A percentile compares a stretch with the other conserved stretches of the same genome.
Evolutionary conservation across 495 filamentous ascomycete genomes (phyloP).

Genomic region (Aspergillus campestris): DNA sequence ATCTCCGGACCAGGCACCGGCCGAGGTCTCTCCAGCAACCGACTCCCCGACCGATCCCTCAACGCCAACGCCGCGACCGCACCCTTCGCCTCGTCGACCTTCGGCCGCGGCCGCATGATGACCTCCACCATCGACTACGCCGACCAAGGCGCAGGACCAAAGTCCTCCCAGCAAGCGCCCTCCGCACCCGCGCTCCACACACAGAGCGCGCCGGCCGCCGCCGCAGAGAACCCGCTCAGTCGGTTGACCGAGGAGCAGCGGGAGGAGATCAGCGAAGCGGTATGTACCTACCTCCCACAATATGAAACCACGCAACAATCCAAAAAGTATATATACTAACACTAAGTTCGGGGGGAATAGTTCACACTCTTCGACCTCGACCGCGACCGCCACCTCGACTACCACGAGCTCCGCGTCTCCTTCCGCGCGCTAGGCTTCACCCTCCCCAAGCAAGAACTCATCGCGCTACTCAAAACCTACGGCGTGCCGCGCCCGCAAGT

Average conservation of each 20-base stretch:
- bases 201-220: neutral
- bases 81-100: constrained; percentile 42
- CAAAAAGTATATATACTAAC: constrained; percentile 8
- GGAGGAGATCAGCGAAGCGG: constrained; percentile 84
- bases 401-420: constrained; percentile 96
- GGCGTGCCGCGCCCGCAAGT: constrained; percentile 52
- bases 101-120: constrained; percentile 30
- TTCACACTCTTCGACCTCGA: constrained; percentile 96
- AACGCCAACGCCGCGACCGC: constrained; percentile 24
- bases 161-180: constrained; percentile 21
- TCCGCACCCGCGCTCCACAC: neutral
- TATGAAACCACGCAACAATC: neutral
- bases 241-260: constrained; percentile 74
- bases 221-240: constrained; percentile 39
- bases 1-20: too few species aligned
- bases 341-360: constrained; percentile 39
- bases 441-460: constrained; percentile 72
- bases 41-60: constrained; percentile 40
- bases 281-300: constrained; percentile 32
- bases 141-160: constrained; percentile 19
- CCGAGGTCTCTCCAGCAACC: constrained; percentile 21
- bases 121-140: constrained; percentile 21
- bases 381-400: constrained; percentile 88
- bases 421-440: constrained; percentile 95
- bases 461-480: constrained; percentile 63